Evolutionary conservation across 208 protist species (phyloP), one percentile per base, ranked within the genome.

Genomic region (Phytomonas francai): DNA sequence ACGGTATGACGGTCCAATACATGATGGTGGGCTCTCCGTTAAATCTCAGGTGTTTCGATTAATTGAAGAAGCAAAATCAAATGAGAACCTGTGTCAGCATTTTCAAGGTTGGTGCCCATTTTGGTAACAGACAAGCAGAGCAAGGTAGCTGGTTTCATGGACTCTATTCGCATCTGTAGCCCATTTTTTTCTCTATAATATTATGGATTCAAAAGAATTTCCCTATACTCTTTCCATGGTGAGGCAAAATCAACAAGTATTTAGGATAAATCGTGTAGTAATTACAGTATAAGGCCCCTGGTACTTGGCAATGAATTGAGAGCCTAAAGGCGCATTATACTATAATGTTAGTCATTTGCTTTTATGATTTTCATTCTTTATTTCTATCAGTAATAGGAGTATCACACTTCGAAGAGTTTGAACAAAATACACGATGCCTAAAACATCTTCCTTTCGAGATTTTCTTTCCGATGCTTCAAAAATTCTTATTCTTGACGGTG

Each of bases 101-200:
- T 99, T 99, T 78, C 81, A 98, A 32, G 99, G 99, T 31, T 99
- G 99, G 99, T 99, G 97, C 78, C 85, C 97, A 9, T 99, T 98
- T 54, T 99, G 98, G 98, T 99, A 83, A 78, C 7, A 9, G 51
- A 60, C 28, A 45, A 59, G 5, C 27, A 39, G 8, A 9, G 14
- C 19, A 36, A 25, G 30, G 12, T 45, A 72, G 31, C 14, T 22
- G 28, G 14, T 61, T 57, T 34, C 39, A 32, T 67, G 29, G 8
- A 19, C 42, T 67, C 33, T 62, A 36, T 62, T 62, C 45, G 25
- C 22, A 25, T 25, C 6, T 16, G 45, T 54, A 19, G 19, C 45
- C 11, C 25, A 12, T 25, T 25, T 25, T 54, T 54, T 54, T 54
- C 25, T 22, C 45, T 54, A 54, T 19, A 25, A 54, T 54, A 54